Conservation (phyloP, 306 rosid species). For the Fragaria vesca region DNA sequence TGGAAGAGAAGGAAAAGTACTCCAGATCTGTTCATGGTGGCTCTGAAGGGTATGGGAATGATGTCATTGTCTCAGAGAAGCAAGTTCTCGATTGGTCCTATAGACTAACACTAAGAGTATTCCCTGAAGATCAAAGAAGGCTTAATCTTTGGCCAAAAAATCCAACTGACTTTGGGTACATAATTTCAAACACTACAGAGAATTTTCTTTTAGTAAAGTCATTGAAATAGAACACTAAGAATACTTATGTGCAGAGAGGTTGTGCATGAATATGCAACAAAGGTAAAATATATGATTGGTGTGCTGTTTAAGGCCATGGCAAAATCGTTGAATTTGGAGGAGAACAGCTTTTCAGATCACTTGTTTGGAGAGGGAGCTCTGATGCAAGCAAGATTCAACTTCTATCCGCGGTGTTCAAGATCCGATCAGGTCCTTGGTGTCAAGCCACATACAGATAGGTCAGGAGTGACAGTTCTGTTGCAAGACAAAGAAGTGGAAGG, state of each 20-base stretch:
- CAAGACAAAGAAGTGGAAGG: conserved; percentile 76
- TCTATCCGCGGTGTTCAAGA: conserved; percentile 66
- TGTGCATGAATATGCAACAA: conserved; percentile 45
- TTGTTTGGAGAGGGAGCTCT: conserved; percentile 38
- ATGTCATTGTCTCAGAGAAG: conserved; percentile 39
- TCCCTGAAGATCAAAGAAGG: conserved; percentile 52
- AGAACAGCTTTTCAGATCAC: conserved; percentile 48
- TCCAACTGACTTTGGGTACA: conserved; percentile 52
- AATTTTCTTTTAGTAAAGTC: neutral
- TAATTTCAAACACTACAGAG: neutral
- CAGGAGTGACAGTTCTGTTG: conserved; percentile 56
- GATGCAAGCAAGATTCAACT: conserved; percentile 55
- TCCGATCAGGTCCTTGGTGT: conserved; percentile 64
- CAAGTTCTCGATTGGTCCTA: conserved; percentile 78
- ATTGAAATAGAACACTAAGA: too few species aligned
- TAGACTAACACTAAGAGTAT: conserved; percentile 45
- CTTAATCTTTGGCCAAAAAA: conserved; percentile 55
- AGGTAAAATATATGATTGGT: conserved; percentile 28
- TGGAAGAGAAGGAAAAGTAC: conserved; percentile 55
- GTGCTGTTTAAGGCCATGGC: conserved; percentile 67
- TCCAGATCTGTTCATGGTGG: conserved; percentile 32
- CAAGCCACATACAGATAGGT: conserved; percentile 75
- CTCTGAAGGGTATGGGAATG: conserved; percentile 72
- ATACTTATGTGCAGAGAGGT: conserved; percentile 24
- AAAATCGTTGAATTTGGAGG: conserved; percentile 66